Base-by-base conservation (phyloP, 306 rosid genomes). In the Mimosa pudica region DNA sequence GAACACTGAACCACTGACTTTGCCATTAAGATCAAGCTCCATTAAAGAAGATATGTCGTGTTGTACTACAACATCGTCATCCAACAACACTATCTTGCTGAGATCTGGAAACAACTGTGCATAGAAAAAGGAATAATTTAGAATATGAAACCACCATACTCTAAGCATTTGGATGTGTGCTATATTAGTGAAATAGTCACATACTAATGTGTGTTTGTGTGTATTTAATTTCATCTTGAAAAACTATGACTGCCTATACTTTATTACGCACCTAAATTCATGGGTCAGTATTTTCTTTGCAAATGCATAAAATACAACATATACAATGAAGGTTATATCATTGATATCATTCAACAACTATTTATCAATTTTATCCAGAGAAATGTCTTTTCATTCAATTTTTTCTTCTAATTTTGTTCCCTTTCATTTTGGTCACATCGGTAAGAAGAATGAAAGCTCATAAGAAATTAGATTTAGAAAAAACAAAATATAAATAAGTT, bases 51-150 rank as follows among this genome's bases (percentile, higher is more conserved):
- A 88, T 57, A 93, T 80, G 85, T 93, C 97, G 46, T 62, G 89
- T 79, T 93, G 97, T 71, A 93, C 89, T n/a, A 93, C 96, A 78
- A 87, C 77, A 86, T 93, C 96, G 75, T 93, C 97, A 74, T 93
- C 97, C 87, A 93, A 78, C 71, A 93, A 83, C 46, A 93, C 86
- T 14, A 93, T 81, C 90, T 88, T 88, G 79, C 87, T 82, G 74
- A 93, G 92, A 87, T 89, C 89, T 77, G 97, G 97, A 93, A 93
- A 93, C 79, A 93, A 85, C 97, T 91, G 96, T 47, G 85, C 33
- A 57, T n/a, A 57, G 49, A 49, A 73, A 85, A 33, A 47, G 7
- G 10, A 51, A 72, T 79, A 87, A 89, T 80, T 77, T 62, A 88
- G 73, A 85, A 52, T 70, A 85, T 64, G 73, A 48, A 66, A 38